A percentile compares a stretch with the other conserved stretches of the same genome.
Conservation (phyloP, 2,329 filamentous ascomycete species). For the Penicillium polonicum region DNA sequence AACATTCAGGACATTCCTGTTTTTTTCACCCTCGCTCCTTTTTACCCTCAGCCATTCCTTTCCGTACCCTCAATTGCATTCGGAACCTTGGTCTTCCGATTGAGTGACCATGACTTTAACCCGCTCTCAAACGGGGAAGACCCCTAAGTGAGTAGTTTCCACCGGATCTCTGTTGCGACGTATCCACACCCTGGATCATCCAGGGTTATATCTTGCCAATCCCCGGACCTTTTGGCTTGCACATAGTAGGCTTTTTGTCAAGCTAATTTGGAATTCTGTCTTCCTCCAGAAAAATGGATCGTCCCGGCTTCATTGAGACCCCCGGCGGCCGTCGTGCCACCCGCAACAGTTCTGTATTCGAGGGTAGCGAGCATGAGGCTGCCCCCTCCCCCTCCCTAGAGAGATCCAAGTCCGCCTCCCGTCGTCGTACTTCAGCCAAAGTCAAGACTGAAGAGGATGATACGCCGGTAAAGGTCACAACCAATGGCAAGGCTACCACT, state of each 20-base stretch:
- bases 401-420: constrained; percentile 28
- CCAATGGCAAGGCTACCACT: constrained; percentile 26
- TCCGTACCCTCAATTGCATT: constrained; percentile 11
- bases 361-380: constrained; percentile 31
- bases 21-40: constrained; percentile 12
- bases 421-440: constrained; percentile 32
- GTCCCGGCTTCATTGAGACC: constrained; percentile 54
- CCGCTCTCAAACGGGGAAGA: constrained; percentile 53
- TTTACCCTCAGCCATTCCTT: neutral
- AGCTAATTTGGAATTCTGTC: constrained; percentile 12
- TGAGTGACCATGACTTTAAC: constrained; percentile 46
- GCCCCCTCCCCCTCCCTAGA: constrained; percentile 27
- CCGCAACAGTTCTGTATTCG: constrained; percentile 44
- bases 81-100: constrained; percentile 20
- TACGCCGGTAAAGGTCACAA: constrained; percentile 18
- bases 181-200: constrained; percentile 11
- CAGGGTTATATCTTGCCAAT: constrained; percentile 15
- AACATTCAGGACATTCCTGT: constrained; percentile 18
- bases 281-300: constrained; percentile 49
- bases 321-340: constrained; percentile 47
- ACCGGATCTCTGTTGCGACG: constrained; percentile 16
- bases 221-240: neutral
- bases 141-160: constrained; percentile 47
- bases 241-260: neutral
- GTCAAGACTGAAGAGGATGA: constrained; percentile 32